Evolutionary conservation across 805 yeast species (phyloP), one percentile per base, ranked within the genome.

Genomic region (Metschnikowia henanensis): DNA sequence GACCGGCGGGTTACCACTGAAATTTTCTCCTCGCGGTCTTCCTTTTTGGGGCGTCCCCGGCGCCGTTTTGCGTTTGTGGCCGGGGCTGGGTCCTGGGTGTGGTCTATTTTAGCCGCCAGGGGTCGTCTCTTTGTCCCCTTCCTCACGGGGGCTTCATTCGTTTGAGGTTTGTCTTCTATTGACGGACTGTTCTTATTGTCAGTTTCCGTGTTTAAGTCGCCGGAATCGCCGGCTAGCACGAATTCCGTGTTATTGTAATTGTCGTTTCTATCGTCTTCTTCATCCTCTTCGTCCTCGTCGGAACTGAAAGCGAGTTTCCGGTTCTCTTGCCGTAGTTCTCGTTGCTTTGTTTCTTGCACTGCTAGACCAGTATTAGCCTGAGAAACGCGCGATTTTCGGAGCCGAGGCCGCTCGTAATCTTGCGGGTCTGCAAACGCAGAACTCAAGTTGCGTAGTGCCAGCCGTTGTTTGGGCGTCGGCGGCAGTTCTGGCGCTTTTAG

Each of bases 381-480:
- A 1, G 3, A 5, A 15, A 7, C 20, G 6, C 17, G 16, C n/a
- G 23, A 20, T n/a, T 35, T n/a, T 23, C 51, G 45, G 12, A 53
- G 45, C 20, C 58, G 32, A 4, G 62, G 62, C 18, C 56, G 45
- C 22, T 43, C 41, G 18, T 48, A 51, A 30, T 59, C 61, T 16
- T 56, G 58, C 5, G 52, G 41, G 20, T 59, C 54, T 12, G 57
- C 44, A 19, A 65, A 45, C 1, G 59, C 66, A 1, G 67, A 63
- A n/a, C 58, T 54, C 8, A 64, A 45, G 35, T 43, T n/a, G n/a
- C n/a, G n/a, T n/a, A n/a, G n/a, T n/a, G n/a, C n/a, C n/a, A n/a
- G n/a, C n/a, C n/a, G 25, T 22, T 7, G 6, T 10, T 22, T 10
- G 6, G 25, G 25, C 6, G 25, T 10, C 10, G 6, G 25, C 10